Evolutionary conservation across 331 rosid species (phyloP).

Genomic region (Arachis monticola): DNA sequence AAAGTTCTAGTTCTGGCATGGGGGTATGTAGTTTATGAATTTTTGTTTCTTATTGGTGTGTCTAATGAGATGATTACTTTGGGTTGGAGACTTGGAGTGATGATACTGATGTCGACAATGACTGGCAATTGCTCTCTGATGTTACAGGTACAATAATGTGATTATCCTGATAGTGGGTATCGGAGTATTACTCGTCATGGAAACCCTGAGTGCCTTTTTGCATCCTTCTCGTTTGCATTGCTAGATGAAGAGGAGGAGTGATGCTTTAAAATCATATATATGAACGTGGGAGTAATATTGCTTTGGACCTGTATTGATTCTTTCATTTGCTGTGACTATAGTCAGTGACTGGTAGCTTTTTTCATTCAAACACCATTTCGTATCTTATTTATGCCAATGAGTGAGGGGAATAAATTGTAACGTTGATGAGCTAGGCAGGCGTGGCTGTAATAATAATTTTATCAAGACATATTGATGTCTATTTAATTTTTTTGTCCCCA

Average conservation of each 20-base stretch:
- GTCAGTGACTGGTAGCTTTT: conserved; percentile 49
- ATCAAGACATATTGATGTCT: conserved; percentile 27
- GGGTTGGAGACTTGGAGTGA: background rate
- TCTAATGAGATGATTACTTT: conserved; percentile 24
- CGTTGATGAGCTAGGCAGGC: conserved; percentile 39
- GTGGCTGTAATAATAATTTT: conserved; percentile 53
- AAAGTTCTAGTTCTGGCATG: conserved; percentile 90
- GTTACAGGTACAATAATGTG: conserved; percentile 82
- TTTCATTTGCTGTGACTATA: conserved; percentile 56
- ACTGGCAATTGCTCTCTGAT: conserved; percentile 32
- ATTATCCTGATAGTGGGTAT: conserved; percentile 78
- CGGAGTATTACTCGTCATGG: conserved; percentile 95
- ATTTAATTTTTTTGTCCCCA: background rate
- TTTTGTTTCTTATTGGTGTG: conserved; percentile 32
- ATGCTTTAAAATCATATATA: conserved; percentile 35
- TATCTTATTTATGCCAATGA: conserved; percentile 44
- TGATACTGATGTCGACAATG: conserved; percentile 2
- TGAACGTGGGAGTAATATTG: conserved; percentile 52
- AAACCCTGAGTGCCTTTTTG: conserved; percentile 95
- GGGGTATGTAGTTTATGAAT: conserved; percentile 74
- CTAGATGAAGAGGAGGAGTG: conserved; percentile 73
- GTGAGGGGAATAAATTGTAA: conserved; percentile 45
- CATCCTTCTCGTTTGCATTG: conserved; percentile 76
- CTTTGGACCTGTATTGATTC: conserved; percentile 61
- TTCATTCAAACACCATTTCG: conserved; percentile 42